These are phyloP conservation scores for Puccinia coronata DNA, from an alignment of 1,284 basidiomycete genomes.

Conservation along the genomic window DNA sequence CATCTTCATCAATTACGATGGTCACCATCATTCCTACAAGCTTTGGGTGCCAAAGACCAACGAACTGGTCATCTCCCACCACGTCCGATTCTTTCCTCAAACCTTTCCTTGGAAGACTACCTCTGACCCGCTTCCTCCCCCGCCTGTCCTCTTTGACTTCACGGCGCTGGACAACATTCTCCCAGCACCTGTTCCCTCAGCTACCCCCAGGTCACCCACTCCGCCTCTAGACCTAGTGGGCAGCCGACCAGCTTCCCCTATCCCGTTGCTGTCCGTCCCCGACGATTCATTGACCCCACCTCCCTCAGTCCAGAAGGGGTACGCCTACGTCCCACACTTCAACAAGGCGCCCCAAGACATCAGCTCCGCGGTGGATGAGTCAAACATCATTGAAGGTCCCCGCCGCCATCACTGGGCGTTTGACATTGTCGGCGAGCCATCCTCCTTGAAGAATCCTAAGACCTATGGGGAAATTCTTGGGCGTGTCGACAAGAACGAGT, in stretches of 20 bases:
- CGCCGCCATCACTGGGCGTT: neutral
- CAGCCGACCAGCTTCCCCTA: no score
- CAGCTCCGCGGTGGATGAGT: neutral
- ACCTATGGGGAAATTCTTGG: neutral
- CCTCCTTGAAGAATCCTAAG: neutral
- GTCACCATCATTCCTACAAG: neutral
- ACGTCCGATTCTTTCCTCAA: neutral
- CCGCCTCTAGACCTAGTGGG: neutral
- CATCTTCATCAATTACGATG: neutral
- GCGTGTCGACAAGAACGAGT: neutral
- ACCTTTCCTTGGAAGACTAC: neutral
- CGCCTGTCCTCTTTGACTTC: no score
- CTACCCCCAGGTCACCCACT: neutral
- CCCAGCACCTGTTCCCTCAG: no score
- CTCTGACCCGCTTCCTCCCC: no score
- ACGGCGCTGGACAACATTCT: neutral
- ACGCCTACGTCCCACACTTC: neutral
- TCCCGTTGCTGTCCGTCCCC: neutral
- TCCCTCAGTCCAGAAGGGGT: neutral
- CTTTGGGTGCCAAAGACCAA: neutral
- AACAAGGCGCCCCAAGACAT: constrained; percentile 15
- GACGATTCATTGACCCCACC: neutral
- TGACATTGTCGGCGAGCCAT: neutral
- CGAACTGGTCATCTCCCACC: neutral
- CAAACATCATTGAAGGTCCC: neutral